Evolutionary conservation across 257 asterid genomes (phyloP), one percentile per base, ranked within the genome.

Genomic region (Nyctanthes arbortristis): DNA sequence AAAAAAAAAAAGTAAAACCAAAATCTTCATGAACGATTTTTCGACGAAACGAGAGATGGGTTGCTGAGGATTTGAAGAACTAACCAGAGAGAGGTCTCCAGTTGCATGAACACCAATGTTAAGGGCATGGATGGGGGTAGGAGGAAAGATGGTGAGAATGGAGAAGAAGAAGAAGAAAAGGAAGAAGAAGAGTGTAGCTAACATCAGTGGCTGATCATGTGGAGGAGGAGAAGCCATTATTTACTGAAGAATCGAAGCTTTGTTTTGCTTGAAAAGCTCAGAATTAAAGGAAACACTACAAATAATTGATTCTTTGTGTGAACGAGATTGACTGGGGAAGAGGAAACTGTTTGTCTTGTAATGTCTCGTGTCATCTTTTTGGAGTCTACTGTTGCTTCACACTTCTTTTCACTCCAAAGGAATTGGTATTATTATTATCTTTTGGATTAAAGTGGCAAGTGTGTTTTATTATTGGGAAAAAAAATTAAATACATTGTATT

Each of bases 101-200:
- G 69, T 47, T 54, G 86, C 77, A 22, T 78, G 75, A 61, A 91
- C 69, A 27, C 97, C 96, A 30, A 91, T 64, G 65, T 84, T 73
- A 36, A 88, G 96, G 66, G 92, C 85, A 20, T 27, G 70, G 57
- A 33, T 34, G 5, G 85, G 79, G 32, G 56, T 1, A 34, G 57
- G 69, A 55, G 4, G 66, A 65, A 84, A 74, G 25, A 66, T n/a
- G n/a, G 65, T 75, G 63, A 18, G 16, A 65, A 28, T 31, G 67
- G 7, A 10, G 57, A 31, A 36, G 68, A 69, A 39, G 45, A 61
- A 70, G 40, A 81, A 1, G 67, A 76, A n/a, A n/a, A n/a, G n/a
- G n/a, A n/a, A n/a, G n/a, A n/a, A n/a, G n/a, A n/a, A n/a, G n/a
- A n/a, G n/a, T 28, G 73, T 73, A 63, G 71, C 43, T 65, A 83